Conservation (phyloP, 441 rosid species). For the Hura crepitans region DNA sequence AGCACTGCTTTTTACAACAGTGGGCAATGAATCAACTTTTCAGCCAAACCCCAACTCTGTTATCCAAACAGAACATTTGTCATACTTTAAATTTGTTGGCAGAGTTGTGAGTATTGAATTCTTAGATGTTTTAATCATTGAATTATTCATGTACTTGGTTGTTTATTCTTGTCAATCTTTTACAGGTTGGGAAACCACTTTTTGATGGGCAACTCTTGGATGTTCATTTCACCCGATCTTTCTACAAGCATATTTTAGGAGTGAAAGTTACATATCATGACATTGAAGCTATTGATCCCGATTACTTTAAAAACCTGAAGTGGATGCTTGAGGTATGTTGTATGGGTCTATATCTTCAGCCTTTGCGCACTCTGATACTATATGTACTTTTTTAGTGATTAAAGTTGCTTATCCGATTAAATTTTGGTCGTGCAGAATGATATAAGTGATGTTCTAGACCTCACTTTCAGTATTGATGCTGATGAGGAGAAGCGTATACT, state of each 20-base stretch:
- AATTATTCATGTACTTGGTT: conserved; percentile 8
- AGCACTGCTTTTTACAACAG: conserved; percentile 90
- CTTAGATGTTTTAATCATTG: conserved; percentile 16
- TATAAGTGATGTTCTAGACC: conserved; percentile 68
- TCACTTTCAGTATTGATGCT: conserved; percentile 93
- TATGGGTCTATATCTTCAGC: not conserved
- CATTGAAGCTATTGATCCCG: conserved; percentile 96
- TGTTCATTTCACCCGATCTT: conserved; percentile 94
- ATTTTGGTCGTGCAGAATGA: conserved; percentile 59
- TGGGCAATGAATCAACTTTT: conserved; percentile 94
- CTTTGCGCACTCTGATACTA: not conserved
- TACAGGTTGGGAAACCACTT: conserved; percentile 92
- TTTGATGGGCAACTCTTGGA: conserved; percentile 93
- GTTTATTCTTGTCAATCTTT: conserved; percentile 22
- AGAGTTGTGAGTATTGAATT: conserved; percentile 72
- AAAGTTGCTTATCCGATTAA: conserved; percentile 2
- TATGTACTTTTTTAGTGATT: not conserved
- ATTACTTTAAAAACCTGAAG: conserved; percentile 73
- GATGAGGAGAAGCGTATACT: conserved; percentile 92
- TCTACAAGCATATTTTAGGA: conserved; percentile 92
- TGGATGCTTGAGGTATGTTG: conserved; percentile 93
- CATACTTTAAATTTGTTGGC: conserved; percentile 94
- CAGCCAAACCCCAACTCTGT: conserved; percentile 97
- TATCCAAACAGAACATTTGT: conserved; percentile 93
- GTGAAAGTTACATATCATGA: conserved; percentile 89